phyloP scores from a whole-genome alignment of 164 flowering plant genomes.

The Cinnamomum micranthum region DNA sequence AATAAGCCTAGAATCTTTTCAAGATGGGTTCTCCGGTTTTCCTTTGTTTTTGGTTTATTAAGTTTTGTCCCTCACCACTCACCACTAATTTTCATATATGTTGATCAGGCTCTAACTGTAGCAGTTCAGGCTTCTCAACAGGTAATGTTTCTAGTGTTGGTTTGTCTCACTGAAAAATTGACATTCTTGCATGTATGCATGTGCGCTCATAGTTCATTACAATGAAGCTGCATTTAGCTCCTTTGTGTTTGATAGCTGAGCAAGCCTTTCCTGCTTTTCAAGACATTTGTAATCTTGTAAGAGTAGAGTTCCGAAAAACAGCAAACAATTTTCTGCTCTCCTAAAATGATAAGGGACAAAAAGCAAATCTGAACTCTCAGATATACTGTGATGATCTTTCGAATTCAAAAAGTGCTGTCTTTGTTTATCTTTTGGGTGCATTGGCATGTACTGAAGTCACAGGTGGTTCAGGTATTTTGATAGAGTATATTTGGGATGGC shows the following conservation, averaged over 20 bases:
- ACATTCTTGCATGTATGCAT: background rate
- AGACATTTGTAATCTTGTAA: background rate
- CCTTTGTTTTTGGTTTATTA: background rate
- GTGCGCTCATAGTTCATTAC: background rate
- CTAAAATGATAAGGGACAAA: background rate
- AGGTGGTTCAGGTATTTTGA: background rate
- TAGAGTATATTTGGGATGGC: background rate
- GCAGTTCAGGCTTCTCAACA: slow-evolving; percentile 85
- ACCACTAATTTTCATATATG: slow-evolving; percentile 8
- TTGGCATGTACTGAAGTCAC: background rate
- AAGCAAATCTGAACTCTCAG: background rate
- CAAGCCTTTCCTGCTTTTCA: background rate
- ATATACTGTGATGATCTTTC: background rate
- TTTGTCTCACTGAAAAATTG: background rate
- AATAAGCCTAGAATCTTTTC: background rate
- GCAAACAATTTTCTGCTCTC: background rate
- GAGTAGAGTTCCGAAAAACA: background rate
- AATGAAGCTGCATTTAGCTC: background rate
- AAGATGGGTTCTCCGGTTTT: slow-evolving; percentile 1
- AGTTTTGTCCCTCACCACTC: background rate
- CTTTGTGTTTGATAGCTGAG: background rate
- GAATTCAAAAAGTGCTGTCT: background rate
- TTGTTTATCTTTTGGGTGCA: background rate
- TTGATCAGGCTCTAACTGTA: slow-evolving; percentile 73
- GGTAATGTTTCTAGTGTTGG: slow-evolving; percentile 32